These are phyloP conservation scores for Massarina eburnea DNA, from an alignment of 2,329 filamentous ascomycete species.

Conservation along the genomic window DNA sequence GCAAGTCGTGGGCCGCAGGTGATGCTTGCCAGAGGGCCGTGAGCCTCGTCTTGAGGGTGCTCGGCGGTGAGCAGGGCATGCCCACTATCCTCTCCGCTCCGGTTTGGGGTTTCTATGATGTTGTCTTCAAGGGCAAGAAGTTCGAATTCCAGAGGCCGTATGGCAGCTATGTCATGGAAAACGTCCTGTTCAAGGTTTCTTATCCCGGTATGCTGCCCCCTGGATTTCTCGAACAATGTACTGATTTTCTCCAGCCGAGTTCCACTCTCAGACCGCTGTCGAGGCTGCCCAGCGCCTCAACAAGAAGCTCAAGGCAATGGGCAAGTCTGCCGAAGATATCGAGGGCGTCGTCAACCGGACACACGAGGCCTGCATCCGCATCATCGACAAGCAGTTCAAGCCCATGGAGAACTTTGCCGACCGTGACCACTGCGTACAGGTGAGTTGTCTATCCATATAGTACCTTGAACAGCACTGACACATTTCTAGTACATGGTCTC, in stretches of 20 bases:
- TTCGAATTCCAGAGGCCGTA: constrained; percentile 97
- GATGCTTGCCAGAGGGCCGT: constrained; percentile 96
- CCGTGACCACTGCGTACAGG: constrained; percentile 97
- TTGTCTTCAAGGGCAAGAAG: constrained; percentile 86
- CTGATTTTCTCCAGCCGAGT: constrained; percentile 66
- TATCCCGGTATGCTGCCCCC: constrained; percentile 71
- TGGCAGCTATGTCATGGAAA: constrained; percentile 99
- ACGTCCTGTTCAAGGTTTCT: constrained; percentile 99
- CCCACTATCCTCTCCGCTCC: constrained; percentile 91
- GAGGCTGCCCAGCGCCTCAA: constrained; percentile 90
- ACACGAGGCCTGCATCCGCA: constrained; percentile 96
- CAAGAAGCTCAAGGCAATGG: constrained; percentile 76
- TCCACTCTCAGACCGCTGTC: constrained; percentile 98
- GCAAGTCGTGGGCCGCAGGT: constrained; percentile 98
- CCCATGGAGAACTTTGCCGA: constrained; percentile 99
- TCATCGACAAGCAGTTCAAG: constrained; percentile 99
- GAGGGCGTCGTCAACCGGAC: constrained; percentile 92
- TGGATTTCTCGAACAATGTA: background rate
- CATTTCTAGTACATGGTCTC: constrained; percentile 79
- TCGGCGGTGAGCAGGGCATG: constrained; percentile 87
- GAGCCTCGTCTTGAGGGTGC: constrained; percentile 85
- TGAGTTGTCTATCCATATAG: constrained; percentile 25
- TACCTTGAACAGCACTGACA: constrained; percentile 19
- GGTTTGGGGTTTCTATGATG: constrained; percentile 98
- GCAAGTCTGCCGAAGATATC: constrained; percentile 89